Percentiles rank a stretch among this genome's conserved stretches.
Conservation (phyloP, 805 yeast genomes). For the Candida ponderosae region DNA sequence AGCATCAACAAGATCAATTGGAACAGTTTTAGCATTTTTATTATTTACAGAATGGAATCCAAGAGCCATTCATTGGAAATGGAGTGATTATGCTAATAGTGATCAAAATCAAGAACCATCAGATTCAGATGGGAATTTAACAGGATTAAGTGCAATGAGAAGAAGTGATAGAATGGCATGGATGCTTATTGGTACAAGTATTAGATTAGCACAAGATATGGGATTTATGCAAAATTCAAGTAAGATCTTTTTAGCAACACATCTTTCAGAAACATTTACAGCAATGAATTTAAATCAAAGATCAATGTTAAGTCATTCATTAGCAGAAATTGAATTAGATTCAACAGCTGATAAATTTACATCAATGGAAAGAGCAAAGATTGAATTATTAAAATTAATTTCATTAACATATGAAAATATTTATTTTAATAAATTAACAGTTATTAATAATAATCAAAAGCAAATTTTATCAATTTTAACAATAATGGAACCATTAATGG, state of each 20-base stretch:
- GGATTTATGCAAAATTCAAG: slow-evolving; percentile 70
- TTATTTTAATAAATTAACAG: slow-evolving; percentile 46
- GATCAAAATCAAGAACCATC: slow-evolving; percentile 1
- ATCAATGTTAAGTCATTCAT: slow-evolving; percentile 67
- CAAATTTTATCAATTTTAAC: slow-evolving; percentile 67
- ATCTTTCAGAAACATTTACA: slow-evolving; percentile 72
- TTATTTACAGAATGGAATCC: slow-evolving; percentile 95
- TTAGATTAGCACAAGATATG: slow-evolving; percentile 80
- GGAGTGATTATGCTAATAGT: slow-evolving; percentile 73
- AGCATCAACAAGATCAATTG: slow-evolving; percentile 79
- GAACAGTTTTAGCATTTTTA: slow-evolving; percentile 78
- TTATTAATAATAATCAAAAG: slow-evolving; percentile 30
- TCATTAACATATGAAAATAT: slow-evolving; percentile 79
- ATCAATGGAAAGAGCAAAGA: slow-evolving; percentile 60
- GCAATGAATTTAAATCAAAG: slow-evolving; percentile 77
- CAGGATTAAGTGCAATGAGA: slow-evolving; percentile 80
- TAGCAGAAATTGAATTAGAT: slow-evolving; percentile 57
- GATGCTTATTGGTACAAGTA: slow-evolving; percentile 87
- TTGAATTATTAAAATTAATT: slow-evolving; percentile 72
- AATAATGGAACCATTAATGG: slow-evolving; percentile 68
- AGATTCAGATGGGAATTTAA: slow-evolving; percentile 36
- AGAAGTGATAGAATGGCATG: slow-evolving; percentile 87
- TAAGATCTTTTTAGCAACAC: slow-evolving; percentile 74
- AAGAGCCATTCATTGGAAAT: slow-evolving; percentile 82
- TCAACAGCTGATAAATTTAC: slow-evolving; percentile 45